phyloP scores from a whole-genome alignment of 805 yeast species.

The Cyberlindnera maritima region DNA sequence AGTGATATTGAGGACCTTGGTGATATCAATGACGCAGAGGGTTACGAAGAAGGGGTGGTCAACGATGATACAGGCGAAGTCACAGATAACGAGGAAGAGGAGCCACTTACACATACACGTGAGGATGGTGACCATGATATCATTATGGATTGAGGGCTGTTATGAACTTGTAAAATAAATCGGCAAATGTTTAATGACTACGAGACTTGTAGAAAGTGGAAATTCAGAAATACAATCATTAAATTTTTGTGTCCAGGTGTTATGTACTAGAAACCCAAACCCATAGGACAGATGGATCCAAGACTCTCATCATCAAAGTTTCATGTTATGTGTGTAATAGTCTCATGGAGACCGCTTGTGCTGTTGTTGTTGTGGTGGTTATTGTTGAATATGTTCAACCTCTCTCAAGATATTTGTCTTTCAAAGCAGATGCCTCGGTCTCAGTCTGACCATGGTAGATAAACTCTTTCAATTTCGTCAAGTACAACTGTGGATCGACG shows the following conservation, averaged over 20 bases:
- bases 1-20: conserved; percentile 20
- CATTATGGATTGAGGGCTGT: conserved; percentile 18
- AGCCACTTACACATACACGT: conserved; percentile 3
- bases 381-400: conserved; percentile 20
- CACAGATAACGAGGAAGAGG: conserved; percentile 14
- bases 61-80: conserved; percentile 8
- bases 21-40: conserved; percentile 10
- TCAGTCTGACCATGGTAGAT: conserved; percentile 67
- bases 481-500: conserved; percentile 68
- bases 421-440: conserved; percentile 28
- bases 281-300: neutral
- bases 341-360: too few species aligned
- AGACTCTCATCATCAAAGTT: neutral
- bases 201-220: neutral
- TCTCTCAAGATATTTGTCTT: conserved; percentile 29
- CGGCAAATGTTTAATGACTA: neutral
- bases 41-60: too few species aligned
- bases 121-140: conserved; percentile 25
- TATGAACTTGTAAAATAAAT: neutral
- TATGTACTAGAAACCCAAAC: neutral
- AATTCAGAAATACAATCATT: conserved; percentile 1
- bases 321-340: neutral
- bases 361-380: neutral
- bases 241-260: neutral
- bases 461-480: conserved; percentile 71